Conservation (phyloP, 1,139 yeast genomes). For the Meyerozyma carpophila region DNA sequence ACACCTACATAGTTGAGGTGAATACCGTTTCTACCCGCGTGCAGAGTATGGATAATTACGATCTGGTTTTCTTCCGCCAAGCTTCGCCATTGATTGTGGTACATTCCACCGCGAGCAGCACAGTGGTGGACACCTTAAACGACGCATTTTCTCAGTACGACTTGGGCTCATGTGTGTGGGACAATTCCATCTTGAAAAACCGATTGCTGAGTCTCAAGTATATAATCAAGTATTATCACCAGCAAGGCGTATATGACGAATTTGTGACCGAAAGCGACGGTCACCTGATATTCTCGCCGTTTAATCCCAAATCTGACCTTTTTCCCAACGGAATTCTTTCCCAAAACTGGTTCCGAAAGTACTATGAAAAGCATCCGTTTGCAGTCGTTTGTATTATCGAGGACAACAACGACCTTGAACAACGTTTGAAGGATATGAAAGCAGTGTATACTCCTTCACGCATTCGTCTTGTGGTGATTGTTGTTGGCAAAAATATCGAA, state of each 20-base stretch:
- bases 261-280: constrained; percentile 7
- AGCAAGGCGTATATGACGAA: not conserved
- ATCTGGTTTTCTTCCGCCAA: constrained; percentile 22
- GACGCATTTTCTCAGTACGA: constrained; percentile 5
- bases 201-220: constrained; percentile 32
- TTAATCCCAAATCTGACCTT: constrained; percentile 29
- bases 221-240: constrained; percentile 17
- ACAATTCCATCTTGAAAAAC: constrained; percentile 33
- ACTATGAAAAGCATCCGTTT: constrained; percentile 28
- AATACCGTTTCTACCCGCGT: not conserved
- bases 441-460: constrained; percentile 12
- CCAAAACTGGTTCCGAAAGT: constrained; percentile 33
- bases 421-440: constrained; percentile 15
- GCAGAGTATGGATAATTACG: constrained; percentile 27
- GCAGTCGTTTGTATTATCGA: constrained; percentile 18
- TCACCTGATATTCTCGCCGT: constrained; percentile 34
- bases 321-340: constrained; percentile 41
- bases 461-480: constrained; percentile 24
- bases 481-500: constrained; percentile 12
- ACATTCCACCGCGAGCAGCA: constrained; percentile 8
- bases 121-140: constrained; percentile 1
- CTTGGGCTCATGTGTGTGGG: constrained; percentile 28
- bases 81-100: constrained; percentile 29
- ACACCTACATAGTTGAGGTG: not conserved
- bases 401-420: constrained; percentile 15